Base-by-base conservation (phyloP, 805 yeast species). In the Zygosaccharomyces gambellarensis region DNA sequence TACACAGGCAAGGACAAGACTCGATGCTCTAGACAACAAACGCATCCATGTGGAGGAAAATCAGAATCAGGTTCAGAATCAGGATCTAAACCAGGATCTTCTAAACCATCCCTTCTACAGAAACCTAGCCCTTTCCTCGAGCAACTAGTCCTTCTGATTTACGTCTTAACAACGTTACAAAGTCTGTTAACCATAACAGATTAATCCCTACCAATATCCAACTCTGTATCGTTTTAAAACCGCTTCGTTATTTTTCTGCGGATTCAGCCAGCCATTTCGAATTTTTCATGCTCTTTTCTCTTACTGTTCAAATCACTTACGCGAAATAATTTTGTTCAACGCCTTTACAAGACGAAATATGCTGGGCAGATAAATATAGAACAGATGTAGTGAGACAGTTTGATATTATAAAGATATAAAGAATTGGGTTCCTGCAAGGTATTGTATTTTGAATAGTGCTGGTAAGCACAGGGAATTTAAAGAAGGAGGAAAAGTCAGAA, bases 21-120 rank as follows among this genome's bases (percentile, higher is more conserved):
- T 62, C n/a, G 44, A 39, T 21, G 36, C 50, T 19, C 39, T 60
- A 6, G 54, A 55, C 10, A 40, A 44, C n/a, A 21, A 23, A 17
- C 25, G 44, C 6, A 23, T n/a, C 23, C 5, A 36, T 14, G 5
- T 36, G 5, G 25, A 25, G 28, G 28, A 25, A 30, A 19, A 30
- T 27, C 38, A 43, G 43, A n/a, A 38, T 19, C 17, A 45, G 50
- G 19, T 30, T 40, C 51, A 8, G 21, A 22, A 17, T 21, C 38
- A 34, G 8, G 65, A 59, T 36, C 38, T 52, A 9, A 21, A 34
- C 22, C 38, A 34, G 8, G 65, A 59, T 36, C 38, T 52, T 10
- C 36, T 53, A n/a, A 61, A 60, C 17, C 63, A 61, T 36, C 62
- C 62, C 9, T 61, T 49, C 41, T 61, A 59, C 40, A 43, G 25